These are phyloP conservation scores for Candida easanensis DNA, from an alignment of 805 yeast genomes.

Conservation along the genomic window DNA sequence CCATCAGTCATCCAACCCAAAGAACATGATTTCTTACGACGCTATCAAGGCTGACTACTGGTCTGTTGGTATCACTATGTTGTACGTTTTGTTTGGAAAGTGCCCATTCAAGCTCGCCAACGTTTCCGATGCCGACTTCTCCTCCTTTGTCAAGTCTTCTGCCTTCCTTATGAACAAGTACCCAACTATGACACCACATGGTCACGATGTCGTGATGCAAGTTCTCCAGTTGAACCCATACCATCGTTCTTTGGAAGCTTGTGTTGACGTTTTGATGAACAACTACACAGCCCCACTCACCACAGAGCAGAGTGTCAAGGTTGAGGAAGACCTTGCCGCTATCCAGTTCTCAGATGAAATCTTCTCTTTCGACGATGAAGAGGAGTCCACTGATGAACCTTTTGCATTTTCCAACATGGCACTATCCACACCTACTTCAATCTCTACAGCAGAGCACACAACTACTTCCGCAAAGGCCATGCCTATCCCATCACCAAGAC, in stretches of 20 bases:
- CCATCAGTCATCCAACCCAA: conserved; percentile 19
- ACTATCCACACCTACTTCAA: background rate
- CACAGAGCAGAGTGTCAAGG: conserved; percentile 56
- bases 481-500: background rate
- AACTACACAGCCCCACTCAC: conserved; percentile 43
- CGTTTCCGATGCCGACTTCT: conserved; percentile 61
- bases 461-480: background rate
- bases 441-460: background rate
- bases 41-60: conserved; percentile 80
- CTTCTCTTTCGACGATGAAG: conserved; percentile 11
- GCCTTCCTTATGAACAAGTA: conserved; percentile 73
- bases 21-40: conserved; percentile 43
- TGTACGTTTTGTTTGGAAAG: conserved; percentile 77
- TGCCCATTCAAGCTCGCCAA: conserved; percentile 80
- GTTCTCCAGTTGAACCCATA: conserved; percentile 66
- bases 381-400: background rate
- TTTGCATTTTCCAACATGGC: conserved; percentile 3
- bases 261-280: conserved; percentile 43
- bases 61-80: conserved; percentile 80
- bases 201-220: conserved; percentile 63
- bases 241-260: conserved; percentile 46
- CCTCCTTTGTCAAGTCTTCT: conserved; percentile 64
- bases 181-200: conserved; percentile 68
- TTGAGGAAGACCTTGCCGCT: conserved; percentile 18
- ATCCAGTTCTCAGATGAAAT: conserved; percentile 11